Evolutionary conservation across 306 rosid genomes (phyloP).

Genomic region (Dryas octopetala): DNA sequence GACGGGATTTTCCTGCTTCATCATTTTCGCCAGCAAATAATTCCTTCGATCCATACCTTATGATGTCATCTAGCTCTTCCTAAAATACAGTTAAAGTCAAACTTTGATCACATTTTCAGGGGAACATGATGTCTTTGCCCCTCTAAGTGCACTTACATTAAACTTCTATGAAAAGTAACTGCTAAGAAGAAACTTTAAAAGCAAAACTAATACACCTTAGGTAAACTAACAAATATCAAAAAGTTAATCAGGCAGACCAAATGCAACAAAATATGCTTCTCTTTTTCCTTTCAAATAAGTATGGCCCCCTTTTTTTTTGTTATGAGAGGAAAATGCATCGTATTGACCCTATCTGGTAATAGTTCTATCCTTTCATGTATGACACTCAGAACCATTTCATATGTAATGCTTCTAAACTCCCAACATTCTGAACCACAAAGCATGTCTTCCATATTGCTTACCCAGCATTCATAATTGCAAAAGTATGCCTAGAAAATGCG

Average conservation of each 20-base stretch:
- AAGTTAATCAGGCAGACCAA: background rate
- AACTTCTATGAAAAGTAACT: background rate
- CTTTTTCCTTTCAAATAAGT: background rate
- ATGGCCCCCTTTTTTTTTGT: background rate
- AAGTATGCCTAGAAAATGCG: background rate
- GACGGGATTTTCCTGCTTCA: conserved; percentile 92
- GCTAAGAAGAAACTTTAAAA: background rate
- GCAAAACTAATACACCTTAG: background rate
- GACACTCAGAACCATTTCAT: background rate
- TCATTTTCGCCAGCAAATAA: conserved; percentile 96
- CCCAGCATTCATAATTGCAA: background rate
- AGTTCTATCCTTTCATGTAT: background rate
- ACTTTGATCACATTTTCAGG: conserved; percentile 31
- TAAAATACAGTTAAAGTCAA: conserved; percentile 31
- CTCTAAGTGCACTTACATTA: background rate
- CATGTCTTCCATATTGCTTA: background rate
- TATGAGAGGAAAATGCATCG: background rate
- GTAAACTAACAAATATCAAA: background rate
- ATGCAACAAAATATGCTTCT: background rate
- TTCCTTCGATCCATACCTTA: conserved; percentile 95
- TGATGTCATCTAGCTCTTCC: conserved; percentile 99
- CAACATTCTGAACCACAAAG: background rate
- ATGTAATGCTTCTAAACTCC: background rate
- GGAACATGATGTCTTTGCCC: conserved; percentile 1
- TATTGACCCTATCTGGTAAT: background rate